Base-by-base conservation (phyloP, 73 alveolate genomes). In the Stentor roeselii region DNA sequence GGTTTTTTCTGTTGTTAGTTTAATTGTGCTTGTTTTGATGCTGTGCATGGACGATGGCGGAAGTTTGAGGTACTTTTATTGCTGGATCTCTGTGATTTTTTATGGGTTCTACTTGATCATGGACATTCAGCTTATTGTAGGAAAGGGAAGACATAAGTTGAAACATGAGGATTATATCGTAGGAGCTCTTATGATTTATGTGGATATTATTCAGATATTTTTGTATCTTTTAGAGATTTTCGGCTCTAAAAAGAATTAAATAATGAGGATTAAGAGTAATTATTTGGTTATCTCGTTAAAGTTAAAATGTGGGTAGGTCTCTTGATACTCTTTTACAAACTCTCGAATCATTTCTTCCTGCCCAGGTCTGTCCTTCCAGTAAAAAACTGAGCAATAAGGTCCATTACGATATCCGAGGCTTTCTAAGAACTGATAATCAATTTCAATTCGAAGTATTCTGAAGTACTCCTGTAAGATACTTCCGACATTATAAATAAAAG, bases 151-250 rank as follows among this genome's bases (percentile, higher is more conserved):
- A 40, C 82, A 83, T 60, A 88, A 76, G 32, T 88, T 88, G 78
- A 60, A 85, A 14, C 39, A 87, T 60, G 98, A 91, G 78, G 96
- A 93, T 84, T 93, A 93, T 84, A 91, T 93, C 3, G 76, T 88
- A 59, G 98, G 96, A 34, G 93, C 98, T 15, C 84, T 93, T 75
- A 75, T 90, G 41, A 40, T 93, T 32, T 93, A 93, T 82, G 31
- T 93, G n/a, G 98, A 93, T 86, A 83, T 93, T 40, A 89, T 86
- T 14, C 83, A 85, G 58, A 59, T 93, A 14, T 88, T 93, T 59
- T 1, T 93, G 40, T 40, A 82, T 41, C 87, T 92, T 50, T 83
- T 92, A 27, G 1, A 21, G 1, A 36, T 67, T 27, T 67, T 67
- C 80, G 41, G 41, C 50, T 21, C n/a, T 67, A 67, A 67, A 40